Conservation (phyloP, 2,329 filamentous ascomycete genomes). For the Verticillium zaregamsianum region DNA sequence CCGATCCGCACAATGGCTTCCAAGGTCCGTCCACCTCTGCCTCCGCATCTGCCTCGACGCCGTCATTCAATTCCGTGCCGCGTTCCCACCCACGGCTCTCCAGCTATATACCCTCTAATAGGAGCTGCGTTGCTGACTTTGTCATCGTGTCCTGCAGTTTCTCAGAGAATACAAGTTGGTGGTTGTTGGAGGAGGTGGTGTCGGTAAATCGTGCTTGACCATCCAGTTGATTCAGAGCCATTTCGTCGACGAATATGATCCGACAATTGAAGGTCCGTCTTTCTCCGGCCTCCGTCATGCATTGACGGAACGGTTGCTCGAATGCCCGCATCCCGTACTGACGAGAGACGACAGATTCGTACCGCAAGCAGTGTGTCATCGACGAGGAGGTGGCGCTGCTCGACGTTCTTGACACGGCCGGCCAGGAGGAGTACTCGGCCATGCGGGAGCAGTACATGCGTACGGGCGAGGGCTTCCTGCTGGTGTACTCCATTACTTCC, state of each 20-base stretch:
- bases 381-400: conserved; percentile 97
- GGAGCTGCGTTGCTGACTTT: background rate
- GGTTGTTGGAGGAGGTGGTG: conserved; percentile 94
- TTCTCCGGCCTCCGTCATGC: conserved; percentile 6
- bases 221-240: conserved; percentile 95
- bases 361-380: conserved; percentile 99
- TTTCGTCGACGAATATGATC: conserved; percentile 99
- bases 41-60: background rate
- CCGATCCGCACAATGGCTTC: conserved; percentile 30
- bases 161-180: conserved; percentile 93
- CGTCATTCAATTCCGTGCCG: background rate
- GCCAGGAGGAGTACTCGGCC: conserved; percentile 97
- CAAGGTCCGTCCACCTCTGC: conserved; percentile 25
- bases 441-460: conserved; percentile 99
- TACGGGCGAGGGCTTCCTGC: conserved; percentile 93
- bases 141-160: conserved; percentile 50
- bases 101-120: background rate
- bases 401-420: conserved; percentile 96
- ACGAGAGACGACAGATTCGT: conserved; percentile 66
- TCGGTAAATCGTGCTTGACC: conserved; percentile 98
- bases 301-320: background rate
- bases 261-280: conserved; percentile 88
- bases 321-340: background rate
- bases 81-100: background rate
- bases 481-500: conserved; percentile 98